A percentile compares a stretch with the other conserved stretches of the same genome.
phyloP scores from a whole-genome alignment of 495 filamentous ascomycete genomes.

The Mycothermus thermophilus region DNA sequence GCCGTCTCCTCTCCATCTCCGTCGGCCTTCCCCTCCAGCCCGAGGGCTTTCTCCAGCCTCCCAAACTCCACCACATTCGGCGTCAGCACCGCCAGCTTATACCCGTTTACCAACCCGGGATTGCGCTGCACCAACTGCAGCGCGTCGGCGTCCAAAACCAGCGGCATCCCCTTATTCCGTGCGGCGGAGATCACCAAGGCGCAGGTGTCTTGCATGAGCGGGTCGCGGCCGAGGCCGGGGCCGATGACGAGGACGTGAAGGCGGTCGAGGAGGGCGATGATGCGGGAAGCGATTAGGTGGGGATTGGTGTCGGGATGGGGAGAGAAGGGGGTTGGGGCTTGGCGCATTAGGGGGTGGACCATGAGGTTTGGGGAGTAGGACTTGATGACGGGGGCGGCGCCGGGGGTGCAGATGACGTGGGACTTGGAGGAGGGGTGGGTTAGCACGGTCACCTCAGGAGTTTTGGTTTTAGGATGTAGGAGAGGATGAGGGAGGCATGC shows the following conservation, averaged over 20 bases:
- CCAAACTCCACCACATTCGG: conserved; percentile 92
- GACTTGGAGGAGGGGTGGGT: conserved; percentile 43
- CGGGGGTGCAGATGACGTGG: conserved; percentile 90
- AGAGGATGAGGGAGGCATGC: not conserved
- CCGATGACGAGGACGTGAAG: conserved; percentile 91
- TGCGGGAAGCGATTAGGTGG: conserved; percentile 46
- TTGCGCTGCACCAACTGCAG: conserved; percentile 59
- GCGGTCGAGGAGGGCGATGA: conserved; percentile 68
- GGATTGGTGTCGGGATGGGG: conserved; percentile 31
- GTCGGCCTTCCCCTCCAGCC: conserved; percentile 39
- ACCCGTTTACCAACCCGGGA: conserved; percentile 67
- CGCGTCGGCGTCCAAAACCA: conserved; percentile 89
- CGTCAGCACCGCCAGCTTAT: conserved; percentile 74
- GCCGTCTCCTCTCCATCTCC: conserved; percentile 34
- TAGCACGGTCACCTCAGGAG: not conserved
- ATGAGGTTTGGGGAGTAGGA: conserved; percentile 96
- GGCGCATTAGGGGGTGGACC: conserved; percentile 93
- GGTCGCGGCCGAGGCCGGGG: conserved; percentile 80
- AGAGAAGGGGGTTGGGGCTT: conserved; percentile 37
- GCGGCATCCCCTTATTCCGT: conserved; percentile 53
- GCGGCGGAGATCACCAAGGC: conserved; percentile 69
- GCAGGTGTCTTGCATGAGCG: conserved; percentile 78
- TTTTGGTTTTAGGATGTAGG: conserved; percentile 1
- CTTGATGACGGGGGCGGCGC: conserved; percentile 83
- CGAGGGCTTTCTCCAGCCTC: conserved; percentile 52